Evolutionary conservation across 257 asterid species (phyloP).

Genomic region (Salvia splendens): DNA sequence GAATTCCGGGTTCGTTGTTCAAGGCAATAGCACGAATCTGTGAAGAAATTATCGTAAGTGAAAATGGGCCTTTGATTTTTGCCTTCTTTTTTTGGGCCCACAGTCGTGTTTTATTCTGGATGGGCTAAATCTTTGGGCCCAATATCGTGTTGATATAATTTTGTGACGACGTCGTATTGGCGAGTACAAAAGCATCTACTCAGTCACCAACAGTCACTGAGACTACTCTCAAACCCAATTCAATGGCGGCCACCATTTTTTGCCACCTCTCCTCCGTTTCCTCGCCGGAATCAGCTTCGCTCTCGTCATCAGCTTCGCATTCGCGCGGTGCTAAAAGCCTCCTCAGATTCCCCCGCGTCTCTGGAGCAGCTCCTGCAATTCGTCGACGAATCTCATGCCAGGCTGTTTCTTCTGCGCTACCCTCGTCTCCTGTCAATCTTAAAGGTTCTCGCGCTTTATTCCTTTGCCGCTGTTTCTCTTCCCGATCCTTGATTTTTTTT

Average conservation of each 20-base stretch:
- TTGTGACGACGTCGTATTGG: slow-evolving; percentile 7
- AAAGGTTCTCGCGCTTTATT: slow-evolving; percentile 49
- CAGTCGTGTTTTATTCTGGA: no score
- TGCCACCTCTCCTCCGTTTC: slow-evolving; percentile 49
- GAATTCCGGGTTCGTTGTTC: slow-evolving; percentile 18
- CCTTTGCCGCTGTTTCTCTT: no score
- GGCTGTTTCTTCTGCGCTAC: slow-evolving; percentile 48
- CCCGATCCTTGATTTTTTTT: slow-evolving; percentile 6
- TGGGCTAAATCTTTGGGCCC: not conserved
- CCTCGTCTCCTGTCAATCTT: slow-evolving; percentile 44
- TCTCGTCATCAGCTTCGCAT: slow-evolving; percentile 52
- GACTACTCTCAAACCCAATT: slow-evolving; percentile 30
- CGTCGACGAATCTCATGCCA: slow-evolving; percentile 71
- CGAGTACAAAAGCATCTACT: slow-evolving; percentile 3
- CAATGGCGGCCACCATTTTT: slow-evolving; percentile 56
- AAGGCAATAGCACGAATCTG: not conserved
- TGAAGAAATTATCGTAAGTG: not conserved
- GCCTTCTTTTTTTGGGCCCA: slow-evolving; percentile 19
- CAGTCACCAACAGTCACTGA: slow-evolving; percentile 18
- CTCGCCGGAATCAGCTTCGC: slow-evolving; percentile 48
- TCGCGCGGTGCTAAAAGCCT: slow-evolving; percentile 39
- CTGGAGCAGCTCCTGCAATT: slow-evolving; percentile 39
- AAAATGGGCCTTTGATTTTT: not conserved
- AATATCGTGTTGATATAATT: not conserved
- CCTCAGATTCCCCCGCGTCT: slow-evolving; percentile 35